Percentiles rank a stretch among this genome's conserved stretches.
phyloP scores from a whole-genome alignment of 2,329 filamentous ascomycete genomes.

The Graphilbum sp. region DNA sequence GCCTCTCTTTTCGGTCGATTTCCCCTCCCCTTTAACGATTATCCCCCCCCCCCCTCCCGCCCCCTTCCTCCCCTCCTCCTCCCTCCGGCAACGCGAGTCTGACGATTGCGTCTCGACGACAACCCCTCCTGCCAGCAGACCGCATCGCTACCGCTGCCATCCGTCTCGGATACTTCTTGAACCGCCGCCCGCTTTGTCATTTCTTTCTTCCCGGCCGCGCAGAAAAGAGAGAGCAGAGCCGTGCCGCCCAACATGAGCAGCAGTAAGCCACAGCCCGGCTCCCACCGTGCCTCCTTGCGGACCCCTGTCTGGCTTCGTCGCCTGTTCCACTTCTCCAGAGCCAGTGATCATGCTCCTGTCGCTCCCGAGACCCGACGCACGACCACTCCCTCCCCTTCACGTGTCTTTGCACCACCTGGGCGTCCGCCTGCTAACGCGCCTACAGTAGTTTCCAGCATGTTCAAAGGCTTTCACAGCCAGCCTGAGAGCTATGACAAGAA shows the following conservation, averaged over 20 bases:
- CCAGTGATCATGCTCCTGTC: no score
- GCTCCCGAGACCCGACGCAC: not conserved
- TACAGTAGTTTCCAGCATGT: constrained; percentile 61
- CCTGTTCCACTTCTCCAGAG: no score
- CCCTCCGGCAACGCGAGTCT: no score
- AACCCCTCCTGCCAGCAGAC: no score
- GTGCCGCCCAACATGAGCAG: not conserved
- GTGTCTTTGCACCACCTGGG: not conserved
- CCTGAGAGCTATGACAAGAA: constrained; percentile 99
- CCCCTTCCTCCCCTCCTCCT: not conserved
- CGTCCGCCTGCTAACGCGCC: not conserved
- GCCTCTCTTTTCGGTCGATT: not conserved
- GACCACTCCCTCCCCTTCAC: not conserved
- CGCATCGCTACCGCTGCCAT: no score
- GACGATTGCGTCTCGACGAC: not conserved
- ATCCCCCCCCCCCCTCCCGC: not conserved
- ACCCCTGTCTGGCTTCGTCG: no score
- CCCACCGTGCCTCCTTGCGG: not conserved
- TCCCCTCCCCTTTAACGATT: not conserved
- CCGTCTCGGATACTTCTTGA: no score
- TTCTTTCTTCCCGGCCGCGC: not conserved
- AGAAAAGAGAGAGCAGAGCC: not conserved
- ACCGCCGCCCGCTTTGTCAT: no score
- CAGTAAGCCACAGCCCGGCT: not conserved
- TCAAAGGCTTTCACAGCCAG: constrained; percentile 91